Evolutionary conservation across 768 basidiomycete species (phyloP), one percentile per base, ranked within the genome.

Genomic region (Epithele typhae): DNA sequence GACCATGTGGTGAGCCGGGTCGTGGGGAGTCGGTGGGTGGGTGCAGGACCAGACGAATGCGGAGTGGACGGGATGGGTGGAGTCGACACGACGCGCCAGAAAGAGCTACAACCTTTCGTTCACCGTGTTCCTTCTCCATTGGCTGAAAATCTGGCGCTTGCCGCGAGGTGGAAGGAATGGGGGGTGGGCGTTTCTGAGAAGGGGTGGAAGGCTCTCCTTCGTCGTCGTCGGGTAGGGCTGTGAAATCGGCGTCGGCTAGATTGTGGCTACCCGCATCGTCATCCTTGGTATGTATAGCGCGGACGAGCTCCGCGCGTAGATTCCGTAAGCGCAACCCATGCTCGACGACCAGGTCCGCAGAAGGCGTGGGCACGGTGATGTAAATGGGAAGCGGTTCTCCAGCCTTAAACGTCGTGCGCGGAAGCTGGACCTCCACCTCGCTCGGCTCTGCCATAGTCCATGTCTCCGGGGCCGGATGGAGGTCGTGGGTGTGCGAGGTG

Each of bases 71-170:
- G 37, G 78, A 74, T 0, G 82, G 78, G 55, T 96, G 92, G 61
- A 96, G 92, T 37, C 92, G 83, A 63, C 92, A 92, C 17, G 91
- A 86, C 35, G 92, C 93, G 37, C 95, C 95, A 12, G 93, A 92
- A 6, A 86, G 79, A 11, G 91, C 83, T 22, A 97, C 71, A 41
- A 84, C 72, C 17, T 68, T 68, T 14, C 61, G 62, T 12, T 74
- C 73, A 15, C 75, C 75, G 3, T 45, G 54, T 9, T 49, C 51
- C 1, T 54, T 56, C 5, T 45, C 14, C 10, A 35, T 12, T 12
- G 74, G 66, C 18, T 39, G 46, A 37, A 45, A 49, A 24, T 48
- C 50, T 8, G 39, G 37, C 2, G 27, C 37, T 19, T 53, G 40
- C 4, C 59, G 44, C 36, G 62, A 55, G 34, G 66, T 51, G 19